Evolutionary conservation across 225 moss, liverwort and hornwort species (phyloP).

Genomic region (Polytrichum formosum): DNA sequence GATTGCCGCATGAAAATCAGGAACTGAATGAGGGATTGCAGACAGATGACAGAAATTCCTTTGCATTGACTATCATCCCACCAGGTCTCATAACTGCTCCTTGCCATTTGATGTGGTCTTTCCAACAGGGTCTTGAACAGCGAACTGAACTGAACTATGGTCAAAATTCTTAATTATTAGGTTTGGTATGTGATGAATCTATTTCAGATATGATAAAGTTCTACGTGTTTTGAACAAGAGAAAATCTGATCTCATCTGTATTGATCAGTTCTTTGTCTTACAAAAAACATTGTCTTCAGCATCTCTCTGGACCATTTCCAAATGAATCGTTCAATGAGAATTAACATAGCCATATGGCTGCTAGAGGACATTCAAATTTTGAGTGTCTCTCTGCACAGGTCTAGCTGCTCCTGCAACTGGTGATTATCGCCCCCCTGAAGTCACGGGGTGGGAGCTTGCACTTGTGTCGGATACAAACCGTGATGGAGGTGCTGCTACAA

Average conservation of each 20-base stretch:
- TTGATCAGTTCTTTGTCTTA: no score
- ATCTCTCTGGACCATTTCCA: no score
- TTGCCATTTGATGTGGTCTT: no score
- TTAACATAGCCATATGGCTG: not conserved
- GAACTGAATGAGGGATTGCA: constrained; percentile 48
- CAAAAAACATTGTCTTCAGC: no score
- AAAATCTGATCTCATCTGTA: no score
- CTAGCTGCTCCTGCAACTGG: no score
- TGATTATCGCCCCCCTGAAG: constrained; percentile 23
- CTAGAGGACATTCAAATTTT: constrained; percentile 23
- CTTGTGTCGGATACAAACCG: constrained; percentile 64
- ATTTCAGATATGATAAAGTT: no score
- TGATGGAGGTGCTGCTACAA: constrained; percentile 35
- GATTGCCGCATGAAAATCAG: constrained; percentile 21
- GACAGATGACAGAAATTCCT: constrained; percentile 56
- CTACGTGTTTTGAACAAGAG: no score
- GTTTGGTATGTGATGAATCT: no score
- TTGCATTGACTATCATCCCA: constrained; percentile 63
- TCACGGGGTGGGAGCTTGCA: constrained; percentile 89
- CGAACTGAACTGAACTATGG: no score
- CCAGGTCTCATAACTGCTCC: constrained; percentile 27
- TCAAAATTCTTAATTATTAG: no score
- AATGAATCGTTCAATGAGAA: not conserved
- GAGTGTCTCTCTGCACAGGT: constrained; percentile 8
- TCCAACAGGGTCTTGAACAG: no score